Base-by-base conservation (phyloP, 2,329 filamentous ascomycete species). In the Hymenoscyphus repandus region DNA sequence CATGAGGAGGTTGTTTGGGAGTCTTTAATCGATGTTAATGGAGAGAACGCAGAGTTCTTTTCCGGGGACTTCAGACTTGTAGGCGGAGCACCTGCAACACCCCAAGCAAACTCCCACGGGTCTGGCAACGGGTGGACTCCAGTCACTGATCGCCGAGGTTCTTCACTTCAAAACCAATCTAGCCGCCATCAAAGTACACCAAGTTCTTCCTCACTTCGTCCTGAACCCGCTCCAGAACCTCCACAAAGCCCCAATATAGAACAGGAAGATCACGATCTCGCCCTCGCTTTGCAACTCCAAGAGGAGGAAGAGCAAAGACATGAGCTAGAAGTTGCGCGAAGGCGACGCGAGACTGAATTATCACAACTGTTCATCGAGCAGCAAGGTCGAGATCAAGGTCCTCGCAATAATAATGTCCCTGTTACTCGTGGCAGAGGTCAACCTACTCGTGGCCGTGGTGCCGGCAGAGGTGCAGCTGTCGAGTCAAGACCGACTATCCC, bases 1-100 rank as follows among this genome's bases (percentile, higher is more conserved):
- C 90, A 96, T 60, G 86, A 90, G 13, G 92, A 97, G 66, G 83
- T 99, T 11, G 89, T 99, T 0, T 99, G 93, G 93, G 93, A 99
- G 69, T 93, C 86, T 9, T 75, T 99, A 1, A 85, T 87, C 1
- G 92, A 97, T 61, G 85, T 96, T 18, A 93, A 85, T 46, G 93
- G 93, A 6, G 85, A 88, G 62, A 80, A 80, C 12, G 84, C 88
- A 2, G 88, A 91, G 64, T 90, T 95, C 62, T 89, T 90, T 59
- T 90, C 90, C 0, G 93, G 93, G 1, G 91, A 97, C 63, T 97
- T 97, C 68, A 80, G 86, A 31, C 76, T 87, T 0, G 88, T 96
- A n/a, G 85, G 89, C 17, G 84, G 84, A 59, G 70, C 56, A 18
- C 45, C 57, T 39, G 10, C 53, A 2, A 54, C 55, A 6, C 50